A percentile compares a stretch with the other conserved stretches of the same genome.
Evolutionary conservation across 2,329 filamentous ascomycete species (phyloP).

Genomic region (Fusarium cyanostomum): DNA sequence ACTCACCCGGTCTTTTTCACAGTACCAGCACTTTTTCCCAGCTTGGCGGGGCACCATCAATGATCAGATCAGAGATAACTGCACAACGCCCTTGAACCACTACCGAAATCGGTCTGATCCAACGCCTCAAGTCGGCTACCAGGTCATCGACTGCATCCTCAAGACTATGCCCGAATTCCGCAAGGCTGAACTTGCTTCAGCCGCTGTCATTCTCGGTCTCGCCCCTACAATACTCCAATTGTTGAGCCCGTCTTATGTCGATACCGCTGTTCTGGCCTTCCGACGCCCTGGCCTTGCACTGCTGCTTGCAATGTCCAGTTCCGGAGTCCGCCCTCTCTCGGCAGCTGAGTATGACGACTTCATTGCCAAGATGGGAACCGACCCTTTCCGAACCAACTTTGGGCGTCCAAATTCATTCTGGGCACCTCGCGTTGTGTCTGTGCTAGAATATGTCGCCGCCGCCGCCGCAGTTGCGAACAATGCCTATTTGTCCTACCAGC

Average conservation of each 20-base stretch:
- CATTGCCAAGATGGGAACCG: neutral
- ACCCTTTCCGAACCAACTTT: slow-evolving; percentile 11
- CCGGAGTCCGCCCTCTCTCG: slow-evolving; percentile 15
- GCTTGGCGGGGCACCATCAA: slow-evolving; percentile 21
- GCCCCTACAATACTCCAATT: slow-evolving; percentile 29
- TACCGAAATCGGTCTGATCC: slow-evolving; percentile 7
- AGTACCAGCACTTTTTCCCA: slow-evolving; percentile 33
- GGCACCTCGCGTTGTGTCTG: neutral
- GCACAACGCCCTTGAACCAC: neutral
- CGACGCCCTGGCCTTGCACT: slow-evolving; percentile 31
- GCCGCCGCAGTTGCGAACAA: slow-evolving; percentile 25
- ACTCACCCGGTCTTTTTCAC: slow-evolving; percentile 11
- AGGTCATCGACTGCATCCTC: slow-evolving; percentile 33
- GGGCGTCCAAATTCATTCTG: neutral
- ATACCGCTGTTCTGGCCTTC: slow-evolving; percentile 32
- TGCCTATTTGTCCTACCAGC: slow-evolving; percentile 19
- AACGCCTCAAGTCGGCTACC: neutral
- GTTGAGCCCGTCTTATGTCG: slow-evolving; percentile 29
- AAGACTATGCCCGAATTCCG: slow-evolving; percentile 30
- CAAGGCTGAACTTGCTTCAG: slow-evolving; percentile 38
- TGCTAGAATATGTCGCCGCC: slow-evolving; percentile 6
- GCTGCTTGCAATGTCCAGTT: slow-evolving; percentile 28
- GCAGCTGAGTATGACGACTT: slow-evolving; percentile 17
- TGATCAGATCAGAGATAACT: slow-evolving; percentile 1
- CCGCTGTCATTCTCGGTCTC: slow-evolving; percentile 36